Percentiles rank a stretch among this genome's conserved stretches.
These are phyloP conservation scores for Mychonastes homosphaera DNA, from an alignment of 139 green algal species.

Conservation along the genomic window DNA sequence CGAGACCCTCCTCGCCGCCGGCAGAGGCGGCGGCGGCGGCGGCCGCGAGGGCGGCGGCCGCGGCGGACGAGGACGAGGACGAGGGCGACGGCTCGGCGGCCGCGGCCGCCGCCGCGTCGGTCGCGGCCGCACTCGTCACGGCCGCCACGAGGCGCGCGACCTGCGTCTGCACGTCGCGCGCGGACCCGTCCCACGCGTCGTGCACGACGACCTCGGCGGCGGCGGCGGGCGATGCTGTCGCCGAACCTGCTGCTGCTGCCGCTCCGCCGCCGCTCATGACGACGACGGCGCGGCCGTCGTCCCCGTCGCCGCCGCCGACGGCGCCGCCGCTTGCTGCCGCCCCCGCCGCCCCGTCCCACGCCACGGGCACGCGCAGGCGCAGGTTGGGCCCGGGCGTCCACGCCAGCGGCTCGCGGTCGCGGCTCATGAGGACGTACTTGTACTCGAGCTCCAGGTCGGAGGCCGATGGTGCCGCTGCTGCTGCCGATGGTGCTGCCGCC, in stretches of 20 bases:
- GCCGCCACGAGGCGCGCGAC: conserved; percentile 3
- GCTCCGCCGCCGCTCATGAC: not conserved
- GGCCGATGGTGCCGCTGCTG: not conserved
- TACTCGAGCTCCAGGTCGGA: conserved; percentile 26
- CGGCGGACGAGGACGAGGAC: too few species aligned
- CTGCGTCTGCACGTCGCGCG: conserved; percentile 17
- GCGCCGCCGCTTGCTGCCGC: not conserved
- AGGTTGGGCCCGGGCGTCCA: conserved; percentile 35
- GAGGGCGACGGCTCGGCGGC: too few species aligned
- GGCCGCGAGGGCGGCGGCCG: too few species aligned
- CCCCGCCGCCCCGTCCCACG: not conserved
- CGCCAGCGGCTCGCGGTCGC: conserved; percentile 10
- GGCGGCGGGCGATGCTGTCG: too few species aligned
- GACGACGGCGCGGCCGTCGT: not conserved
- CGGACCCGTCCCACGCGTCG: conserved; percentile 19
- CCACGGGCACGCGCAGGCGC: conserved; percentile 13
- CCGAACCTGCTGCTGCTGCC: conserved; percentile 11
- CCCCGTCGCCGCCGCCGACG: too few species aligned
- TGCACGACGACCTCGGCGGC: conserved; percentile 13
- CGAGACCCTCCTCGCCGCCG: too few species aligned
- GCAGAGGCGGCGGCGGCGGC: too few species aligned
- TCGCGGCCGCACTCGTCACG: too few species aligned
- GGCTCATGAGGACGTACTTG: conserved; percentile 27
- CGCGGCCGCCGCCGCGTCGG: too few species aligned
- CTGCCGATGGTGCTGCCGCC: not conserved